These are phyloP conservation scores for Dictyostelium firmibasis DNA, from an alignment of 78 protist species.

Conservation along the genomic window DNA sequence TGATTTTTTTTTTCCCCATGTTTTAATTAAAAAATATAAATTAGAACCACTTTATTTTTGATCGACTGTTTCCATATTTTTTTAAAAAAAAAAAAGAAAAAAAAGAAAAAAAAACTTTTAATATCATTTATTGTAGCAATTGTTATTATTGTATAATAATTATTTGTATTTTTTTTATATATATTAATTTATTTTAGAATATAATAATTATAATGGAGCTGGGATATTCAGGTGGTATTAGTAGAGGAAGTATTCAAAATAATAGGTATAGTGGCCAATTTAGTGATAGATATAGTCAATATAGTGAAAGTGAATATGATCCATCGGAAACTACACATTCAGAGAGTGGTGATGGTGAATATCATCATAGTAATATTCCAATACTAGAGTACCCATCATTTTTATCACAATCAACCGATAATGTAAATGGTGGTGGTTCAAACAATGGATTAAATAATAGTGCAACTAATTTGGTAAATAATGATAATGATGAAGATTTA, in stretches of 20 bases:
- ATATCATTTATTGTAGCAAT: no score
- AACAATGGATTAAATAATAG: neutral
- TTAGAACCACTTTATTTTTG: no score
- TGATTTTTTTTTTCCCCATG: no score
- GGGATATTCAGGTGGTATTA: neutral
- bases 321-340: neutral
- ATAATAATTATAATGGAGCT: neutral
- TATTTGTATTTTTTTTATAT: no score
- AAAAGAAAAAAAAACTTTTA: no score
- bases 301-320: slow-evolving; percentile 8
- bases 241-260: neutral
- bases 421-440: neutral
- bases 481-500: slow-evolving; percentile 58
- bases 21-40: no score
- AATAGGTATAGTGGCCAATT: neutral
- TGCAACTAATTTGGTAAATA: neutral
- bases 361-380: neutral
- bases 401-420: neutral
- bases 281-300: neutral
- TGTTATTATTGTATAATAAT: no score
- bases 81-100: no score
- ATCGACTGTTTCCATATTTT: no score
- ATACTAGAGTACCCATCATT: neutral
- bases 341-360: neutral
- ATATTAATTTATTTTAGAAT: no score